A percentile compares a stretch with the other conserved stretches of the same genome.
phyloP scores from a whole-genome alignment of 1,284 basidiomycete genomes.

The Trichosporon coremiiforme region DNA sequence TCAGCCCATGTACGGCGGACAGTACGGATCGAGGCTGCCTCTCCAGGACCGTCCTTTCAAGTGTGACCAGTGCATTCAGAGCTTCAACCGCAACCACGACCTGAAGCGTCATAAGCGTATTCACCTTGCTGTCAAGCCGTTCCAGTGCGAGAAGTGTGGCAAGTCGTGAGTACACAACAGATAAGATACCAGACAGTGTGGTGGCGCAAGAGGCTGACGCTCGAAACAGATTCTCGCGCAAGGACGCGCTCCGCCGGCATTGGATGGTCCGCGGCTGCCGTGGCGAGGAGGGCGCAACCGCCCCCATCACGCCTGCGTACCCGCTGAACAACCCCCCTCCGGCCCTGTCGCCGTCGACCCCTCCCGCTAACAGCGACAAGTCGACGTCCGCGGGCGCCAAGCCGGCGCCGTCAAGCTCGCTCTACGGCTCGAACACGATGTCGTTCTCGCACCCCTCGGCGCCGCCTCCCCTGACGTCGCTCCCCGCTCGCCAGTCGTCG shows the following conservation, averaged over 20 bases:
- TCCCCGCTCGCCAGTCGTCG: constrained; percentile 43
- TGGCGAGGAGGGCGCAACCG: constrained; percentile 53
- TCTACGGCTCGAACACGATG: constrained; percentile 27
- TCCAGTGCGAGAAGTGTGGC: constrained; percentile 56
- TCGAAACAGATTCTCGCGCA: constrained; percentile 54
- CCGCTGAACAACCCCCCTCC: constrained; percentile 43
- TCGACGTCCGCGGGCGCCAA: neutral
- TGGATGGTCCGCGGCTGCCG: constrained; percentile 58
- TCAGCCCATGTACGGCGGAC: constrained; percentile 16
- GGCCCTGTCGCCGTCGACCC: constrained; percentile 45
- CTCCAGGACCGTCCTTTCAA: constrained; percentile 55
- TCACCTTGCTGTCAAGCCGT: constrained; percentile 57
- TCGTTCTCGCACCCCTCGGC: constrained; percentile 43
- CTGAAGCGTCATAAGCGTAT: constrained; percentile 58
- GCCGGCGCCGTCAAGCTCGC: constrained; percentile 11
- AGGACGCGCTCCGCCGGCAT: constrained; percentile 57
- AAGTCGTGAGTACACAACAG: constrained; percentile 53
- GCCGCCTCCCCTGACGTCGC: constrained; percentile 43
- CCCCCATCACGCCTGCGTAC: constrained; percentile 47
- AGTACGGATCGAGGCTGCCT: constrained; percentile 30
- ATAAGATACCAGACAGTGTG: neutral
- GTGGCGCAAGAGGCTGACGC: neutral
- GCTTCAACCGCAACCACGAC: constrained; percentile 59
- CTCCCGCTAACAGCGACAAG: constrained; percentile 31
- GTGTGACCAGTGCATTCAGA: constrained; percentile 57